Evolutionary conservation across 1,284 basidiomycete genomes (phyloP), one percentile per base, ranked within the genome.

Genomic region (Trichosporon sp.): DNA sequence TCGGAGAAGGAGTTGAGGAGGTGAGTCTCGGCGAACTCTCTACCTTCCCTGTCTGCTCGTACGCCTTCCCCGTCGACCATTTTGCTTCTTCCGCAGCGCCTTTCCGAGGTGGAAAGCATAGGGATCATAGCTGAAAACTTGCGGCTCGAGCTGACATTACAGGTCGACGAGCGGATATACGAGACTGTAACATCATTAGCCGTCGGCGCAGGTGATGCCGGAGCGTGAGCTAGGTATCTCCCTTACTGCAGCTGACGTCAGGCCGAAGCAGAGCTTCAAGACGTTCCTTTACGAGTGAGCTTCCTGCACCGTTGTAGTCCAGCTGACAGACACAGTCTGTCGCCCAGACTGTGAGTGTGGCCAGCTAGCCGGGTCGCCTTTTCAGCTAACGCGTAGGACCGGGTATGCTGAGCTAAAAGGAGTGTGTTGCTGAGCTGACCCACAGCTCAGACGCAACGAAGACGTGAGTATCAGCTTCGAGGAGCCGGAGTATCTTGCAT

Each of bases 271-370:
- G 25, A 79, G 78, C 5, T 77, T 71, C 70, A 74, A 80, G 65
- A 80, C 80, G 1, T 81, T 81, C 67, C 72, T 80, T 29, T 81
- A 79, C 65, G 25, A 27, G 49, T 54, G 25, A 54, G 49, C 49
- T 54, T 1, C 6, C 40, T 5, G 4, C 1, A 21, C 33, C 10
- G 40, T n/a, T 37, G 16, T n/a, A n/a, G n/a, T n/a, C n/a, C n/a
- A 32, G 54, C 23, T 52, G 44, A 56, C 10, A 44, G 40, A 44
- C 13, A n/a, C 40, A 44, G 40, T 11, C 7, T 16, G 19, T 21
- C 40, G 40, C 10, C 40, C 7, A 8, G 5, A 21, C 8, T 10
- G 40, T 44, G 19, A 44, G 40, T 44, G 2, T 10, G 32, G 32
- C 7, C 40, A 37, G 36, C 36, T 19, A 37, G 32, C 5, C 36